Conservation (phyloP, 2,329 filamentous ascomycete species). For the Talaromyces sp. region DNA sequence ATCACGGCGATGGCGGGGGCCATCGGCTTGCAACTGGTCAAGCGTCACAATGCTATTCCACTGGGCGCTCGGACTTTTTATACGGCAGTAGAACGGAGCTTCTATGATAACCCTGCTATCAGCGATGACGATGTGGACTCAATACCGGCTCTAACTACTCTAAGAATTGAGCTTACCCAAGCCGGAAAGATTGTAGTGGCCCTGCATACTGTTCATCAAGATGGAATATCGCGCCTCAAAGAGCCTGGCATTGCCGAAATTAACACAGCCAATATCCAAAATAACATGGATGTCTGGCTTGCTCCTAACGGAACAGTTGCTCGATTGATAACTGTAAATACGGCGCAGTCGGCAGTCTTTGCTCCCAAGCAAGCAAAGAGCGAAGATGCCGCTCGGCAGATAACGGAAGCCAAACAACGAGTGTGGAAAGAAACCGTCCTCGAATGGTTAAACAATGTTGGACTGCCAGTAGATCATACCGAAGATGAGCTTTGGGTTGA, state of each 20-base stretch:
- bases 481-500: slow-evolving; percentile 40
- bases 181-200: slow-evolving; percentile 38
- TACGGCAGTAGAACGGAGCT: slow-evolving; percentile 32
- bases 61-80: slow-evolving; percentile 42
- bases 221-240: slow-evolving; percentile 34
- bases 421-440: slow-evolving; percentile 38
- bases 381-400: slow-evolving; percentile 17
- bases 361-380: slow-evolving; percentile 23
- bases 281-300: slow-evolving; percentile 39
- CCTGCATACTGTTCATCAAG: slow-evolving; percentile 35
- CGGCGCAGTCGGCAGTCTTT: slow-evolving; percentile 22
- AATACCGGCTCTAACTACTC: slow-evolving; percentile 32
- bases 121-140: slow-evolving; percentile 27
- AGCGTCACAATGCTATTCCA: slow-evolving; percentile 36
- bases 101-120: slow-evolving; percentile 29
- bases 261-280: slow-evolving; percentile 22
- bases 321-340: slow-evolving; percentile 30
- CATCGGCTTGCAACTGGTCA: slow-evolving; percentile 37
- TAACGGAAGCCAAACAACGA: slow-evolving; percentile 21
- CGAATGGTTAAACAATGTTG: slow-evolving; percentile 39
- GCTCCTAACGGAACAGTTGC: slow-evolving; percentile 40
- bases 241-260: slow-evolving; percentile 22
- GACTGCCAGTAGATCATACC: slow-evolving; percentile 29
- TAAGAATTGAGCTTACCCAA: slow-evolving; percentile 38
- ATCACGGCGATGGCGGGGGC: slow-evolving; percentile 39